Base-by-base conservation (phyloP, 148 eudicot species). In the Heliosperma pusillum region DNA sequence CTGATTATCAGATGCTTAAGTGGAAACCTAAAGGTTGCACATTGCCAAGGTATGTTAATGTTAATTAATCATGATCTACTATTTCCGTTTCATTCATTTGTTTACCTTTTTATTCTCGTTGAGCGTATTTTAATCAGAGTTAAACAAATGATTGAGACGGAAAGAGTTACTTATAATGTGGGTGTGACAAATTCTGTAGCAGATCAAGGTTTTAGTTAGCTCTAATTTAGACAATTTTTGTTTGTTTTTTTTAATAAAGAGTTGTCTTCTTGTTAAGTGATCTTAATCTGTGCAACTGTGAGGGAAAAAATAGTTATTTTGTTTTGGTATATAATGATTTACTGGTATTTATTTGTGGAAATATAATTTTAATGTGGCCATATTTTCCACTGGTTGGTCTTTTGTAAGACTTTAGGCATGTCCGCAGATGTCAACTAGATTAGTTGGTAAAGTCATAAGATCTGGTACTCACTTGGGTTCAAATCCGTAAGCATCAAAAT, bases 21-120 rank as follows among this genome's bases (percentile, higher is more conserved):
- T 89, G 92, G 92, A 82, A 89, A 81, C 92, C 92, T 13, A 83
- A 82, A 26, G 87, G 83, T 61, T 90, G 95, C 81, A 71, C 82
- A 52, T 77, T 90, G 24, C 97, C 93, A 58, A 91, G 97, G 97
- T 91, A 85, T n/a, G 3, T 29, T 29, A 62, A 52, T 44, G n/a
- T n/a, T n/a, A n/a, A n/a, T n/a, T n/a, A n/a, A n/a, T n/a, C n/a
- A n/a, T n/a, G n/a, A n/a, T n/a, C n/a, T n/a, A 19, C 72, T 29
- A 1, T 29, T 29, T 29, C 30, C 30, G 30, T 29, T 3, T 29
- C 30, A 1, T 1, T 29, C 30, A 29, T 61, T 30, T 13, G 19
- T 59, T 29, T 30, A 24, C 30, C 61, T 52, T 29, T 29, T 29
- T 29, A 29, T 29, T 29, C 30, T 29, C 3, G 1, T 1, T 29